Percentiles rank a stretch among this genome's conserved stretches.
Conservation (phyloP, 2,329 filamentous ascomycete species). For the Neurospora sp. region DNA sequence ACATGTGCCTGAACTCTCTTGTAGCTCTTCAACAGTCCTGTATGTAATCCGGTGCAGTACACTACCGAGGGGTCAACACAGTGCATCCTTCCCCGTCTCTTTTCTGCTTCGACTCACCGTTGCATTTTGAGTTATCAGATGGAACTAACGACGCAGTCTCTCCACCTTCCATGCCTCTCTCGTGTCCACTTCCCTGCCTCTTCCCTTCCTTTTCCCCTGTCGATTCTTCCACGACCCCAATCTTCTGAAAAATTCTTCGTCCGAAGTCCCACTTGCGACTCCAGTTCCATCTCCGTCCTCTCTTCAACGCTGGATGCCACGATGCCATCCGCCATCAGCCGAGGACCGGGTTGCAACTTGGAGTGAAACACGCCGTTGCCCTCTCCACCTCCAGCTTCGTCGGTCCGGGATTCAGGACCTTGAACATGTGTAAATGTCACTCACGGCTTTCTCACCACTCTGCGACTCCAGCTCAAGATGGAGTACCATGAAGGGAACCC, state of each 20-base stretch:
- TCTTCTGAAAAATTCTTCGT: background rate
- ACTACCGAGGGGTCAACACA: background rate
- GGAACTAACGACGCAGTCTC: constrained; percentile 4
- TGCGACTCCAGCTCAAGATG: background rate
- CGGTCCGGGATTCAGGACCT: background rate
- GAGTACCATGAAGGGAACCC: background rate
- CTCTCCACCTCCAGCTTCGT: background rate
- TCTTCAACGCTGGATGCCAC: background rate
- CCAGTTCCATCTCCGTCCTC: background rate
- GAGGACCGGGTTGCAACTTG: background rate
- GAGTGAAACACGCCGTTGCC: no score
- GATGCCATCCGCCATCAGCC: background rate
- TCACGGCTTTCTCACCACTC: background rate
- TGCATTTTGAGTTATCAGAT: constrained; percentile 15
- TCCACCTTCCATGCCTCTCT: background rate
- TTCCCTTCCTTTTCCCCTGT: background rate
- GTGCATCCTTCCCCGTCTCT: background rate
- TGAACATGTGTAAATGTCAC: background rate
- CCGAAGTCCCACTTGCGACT: background rate
- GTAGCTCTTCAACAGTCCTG: background rate
- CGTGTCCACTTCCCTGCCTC: background rate
- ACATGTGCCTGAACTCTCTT: background rate
- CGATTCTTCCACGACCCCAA: background rate
- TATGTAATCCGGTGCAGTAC: background rate
- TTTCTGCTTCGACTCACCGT: background rate